Conservation (phyloP, 352 stramenopile species). For the Globisporangium okanoganense region DNA sequence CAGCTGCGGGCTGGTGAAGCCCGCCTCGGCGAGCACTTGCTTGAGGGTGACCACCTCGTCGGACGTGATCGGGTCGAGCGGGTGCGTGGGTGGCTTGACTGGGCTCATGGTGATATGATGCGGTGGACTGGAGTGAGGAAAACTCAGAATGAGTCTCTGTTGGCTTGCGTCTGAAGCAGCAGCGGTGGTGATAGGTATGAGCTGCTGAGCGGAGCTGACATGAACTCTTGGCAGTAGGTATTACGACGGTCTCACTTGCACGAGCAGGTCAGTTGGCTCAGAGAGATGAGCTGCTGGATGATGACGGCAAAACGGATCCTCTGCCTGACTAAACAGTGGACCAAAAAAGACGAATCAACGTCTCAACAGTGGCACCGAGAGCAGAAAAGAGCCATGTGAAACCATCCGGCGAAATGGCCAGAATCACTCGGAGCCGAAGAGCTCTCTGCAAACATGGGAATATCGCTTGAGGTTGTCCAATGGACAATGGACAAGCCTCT, state of each 20-base stretch:
- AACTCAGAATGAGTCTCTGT: slow-evolving; percentile 12
- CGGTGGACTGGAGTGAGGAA: neutral
- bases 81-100: slow-evolving; percentile 17
- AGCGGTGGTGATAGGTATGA: neutral
- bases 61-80: slow-evolving; percentile 42
- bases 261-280: neutral
- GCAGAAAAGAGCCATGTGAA: neutral
- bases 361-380: neutral
- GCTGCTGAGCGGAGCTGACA: neutral
- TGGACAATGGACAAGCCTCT: neutral
- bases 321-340: neutral
- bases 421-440: neutral
- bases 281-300: neutral
- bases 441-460: neutral
- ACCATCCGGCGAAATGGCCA: neutral
- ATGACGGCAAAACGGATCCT: neutral
- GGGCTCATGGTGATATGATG: neutral
- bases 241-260: neutral
- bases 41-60: slow-evolving; percentile 40
- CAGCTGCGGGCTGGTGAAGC: slow-evolving; percentile 27
- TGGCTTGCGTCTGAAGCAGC: neutral
- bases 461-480: neutral
- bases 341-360: slow-evolving; percentile 3
- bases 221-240: neutral
- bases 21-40: slow-evolving; percentile 34